A percentile compares a stretch with the other conserved stretches of the same genome.
phyloP scores from a whole-genome alignment of 257 asterid species.

The Scutellaria barbata region DNA sequence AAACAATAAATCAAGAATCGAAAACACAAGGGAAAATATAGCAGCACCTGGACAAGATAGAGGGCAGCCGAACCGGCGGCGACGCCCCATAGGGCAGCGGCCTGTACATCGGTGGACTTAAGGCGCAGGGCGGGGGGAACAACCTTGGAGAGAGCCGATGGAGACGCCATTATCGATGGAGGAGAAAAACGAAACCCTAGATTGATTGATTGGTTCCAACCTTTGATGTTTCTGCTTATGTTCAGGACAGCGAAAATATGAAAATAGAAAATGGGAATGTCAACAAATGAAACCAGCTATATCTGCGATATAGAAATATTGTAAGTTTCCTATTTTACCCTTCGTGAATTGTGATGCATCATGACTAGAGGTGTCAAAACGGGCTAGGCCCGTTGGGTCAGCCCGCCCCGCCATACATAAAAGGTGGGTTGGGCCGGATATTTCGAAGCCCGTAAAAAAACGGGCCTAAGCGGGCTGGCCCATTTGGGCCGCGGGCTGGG shows the following conservation, averaged over 20 bases:
- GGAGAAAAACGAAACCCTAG: constrained; percentile 39
- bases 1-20: constrained; percentile 20
- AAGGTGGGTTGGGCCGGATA: too few species aligned
- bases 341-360: not conserved
- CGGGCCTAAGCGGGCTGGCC: too few species aligned
- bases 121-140: constrained; percentile 49
- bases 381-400: too few species aligned
- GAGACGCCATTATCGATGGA: constrained; percentile 51
- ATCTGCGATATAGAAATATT: constrained; percentile 8
- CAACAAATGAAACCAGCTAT: constrained; percentile 15
- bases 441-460: too few species aligned
- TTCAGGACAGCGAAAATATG: constrained; percentile 16
- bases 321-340: constrained; percentile 20
- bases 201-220: constrained; percentile 30
- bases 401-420: too few species aligned
- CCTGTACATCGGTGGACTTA: constrained; percentile 58
- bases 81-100: constrained; percentile 81
- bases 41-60: constrained; percentile 44
- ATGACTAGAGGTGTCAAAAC: too few species aligned
- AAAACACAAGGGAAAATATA: not conserved
- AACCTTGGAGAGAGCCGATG: constrained; percentile 56
- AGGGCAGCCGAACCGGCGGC: constrained; percentile 70
- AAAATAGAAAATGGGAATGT: constrained; percentile 16
- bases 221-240: not conserved
- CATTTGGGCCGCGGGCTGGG: too few species aligned